phyloP scores from a whole-genome alignment of 2,329 filamentous ascomycete genomes.

The Dactylellina cionopaga region DNA sequence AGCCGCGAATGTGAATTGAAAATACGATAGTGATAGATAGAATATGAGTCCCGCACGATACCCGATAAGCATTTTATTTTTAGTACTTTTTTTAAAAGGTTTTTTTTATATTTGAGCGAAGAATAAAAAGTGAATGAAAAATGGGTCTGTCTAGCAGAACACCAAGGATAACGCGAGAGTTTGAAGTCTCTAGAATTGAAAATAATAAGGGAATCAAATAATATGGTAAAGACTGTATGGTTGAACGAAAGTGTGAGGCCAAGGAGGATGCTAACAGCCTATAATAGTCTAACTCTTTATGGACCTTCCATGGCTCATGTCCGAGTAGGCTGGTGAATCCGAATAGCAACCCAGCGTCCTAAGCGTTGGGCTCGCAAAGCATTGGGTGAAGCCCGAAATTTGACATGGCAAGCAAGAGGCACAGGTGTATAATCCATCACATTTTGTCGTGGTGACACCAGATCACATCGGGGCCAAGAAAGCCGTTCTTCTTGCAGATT shows the following conservation, averaged over 20 bases:
- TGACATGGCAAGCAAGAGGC: slow-evolving; percentile 7
- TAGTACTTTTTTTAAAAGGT: background rate
- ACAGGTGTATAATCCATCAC: slow-evolving; percentile 1
- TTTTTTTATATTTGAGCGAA: background rate
- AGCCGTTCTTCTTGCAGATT: background rate
- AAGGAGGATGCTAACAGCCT: background rate
- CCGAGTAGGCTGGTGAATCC: too few species aligned
- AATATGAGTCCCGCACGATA: background rate
- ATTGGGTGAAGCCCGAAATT: too few species aligned
- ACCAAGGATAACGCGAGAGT: background rate
- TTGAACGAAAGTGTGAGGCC: background rate
- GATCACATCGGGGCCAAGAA: background rate
- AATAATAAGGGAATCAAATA: background rate
- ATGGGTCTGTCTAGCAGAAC: slow-evolving; percentile 4
- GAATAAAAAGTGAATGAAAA: background rate
- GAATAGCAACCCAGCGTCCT: background rate
- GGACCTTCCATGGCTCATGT: too few species aligned
- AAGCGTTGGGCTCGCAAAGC: background rate
- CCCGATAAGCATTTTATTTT: background rate
- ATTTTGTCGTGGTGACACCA: background rate
- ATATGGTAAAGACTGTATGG: slow-evolving; percentile 1
- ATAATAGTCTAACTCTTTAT: background rate
- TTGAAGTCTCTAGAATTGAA: background rate
- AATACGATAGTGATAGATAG: background rate
- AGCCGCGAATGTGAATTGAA: background rate